Conservation (phyloP, 2,329 filamentous ascomycete species). For the Lecanoromycetidae sp. region DNA sequence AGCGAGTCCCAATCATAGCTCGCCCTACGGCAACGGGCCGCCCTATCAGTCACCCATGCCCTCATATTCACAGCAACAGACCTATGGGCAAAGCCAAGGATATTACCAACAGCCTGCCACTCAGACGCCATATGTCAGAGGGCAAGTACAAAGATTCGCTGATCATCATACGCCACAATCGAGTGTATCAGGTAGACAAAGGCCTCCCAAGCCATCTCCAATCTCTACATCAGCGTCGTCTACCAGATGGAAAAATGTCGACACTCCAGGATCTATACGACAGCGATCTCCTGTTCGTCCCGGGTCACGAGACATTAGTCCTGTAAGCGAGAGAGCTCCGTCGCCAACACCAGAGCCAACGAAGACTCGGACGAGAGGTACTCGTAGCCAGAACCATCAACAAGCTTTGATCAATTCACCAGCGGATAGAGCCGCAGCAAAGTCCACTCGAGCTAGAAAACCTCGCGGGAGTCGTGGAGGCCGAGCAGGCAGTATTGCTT, state of each 20-base stretch:
- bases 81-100: slow-evolving; percentile 9
- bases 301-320: slow-evolving; percentile 33
- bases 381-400: background rate
- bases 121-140: slow-evolving; percentile 14
- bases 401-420: background rate
- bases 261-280: slow-evolving; percentile 24
- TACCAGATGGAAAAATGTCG: slow-evolving; percentile 34
- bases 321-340: slow-evolving; percentile 30
- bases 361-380: background rate
- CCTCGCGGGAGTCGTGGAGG: slow-evolving; percentile 13
- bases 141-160: slow-evolving; percentile 3
- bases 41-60: slow-evolving; percentile 14
- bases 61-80: slow-evolving; percentile 14
- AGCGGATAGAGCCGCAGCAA: slow-evolving; percentile 1
- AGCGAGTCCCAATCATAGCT: background rate
- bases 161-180: slow-evolving; percentile 14
- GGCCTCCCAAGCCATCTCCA: slow-evolving; percentile 25
- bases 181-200: slow-evolving; percentile 16
- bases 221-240: slow-evolving; percentile 30
- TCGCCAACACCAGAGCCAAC: slow-evolving; percentile 23
- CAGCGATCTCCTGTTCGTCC: slow-evolving; percentile 31
- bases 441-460: slow-evolving; percentile 9
- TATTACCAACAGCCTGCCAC: slow-evolving; percentile 15
- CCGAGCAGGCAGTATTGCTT: slow-evolving; percentile 32
- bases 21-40: slow-evolving; percentile 5